Base-by-base conservation (phyloP, 352 stramenopile species). In the Pythium volutum region DNA sequence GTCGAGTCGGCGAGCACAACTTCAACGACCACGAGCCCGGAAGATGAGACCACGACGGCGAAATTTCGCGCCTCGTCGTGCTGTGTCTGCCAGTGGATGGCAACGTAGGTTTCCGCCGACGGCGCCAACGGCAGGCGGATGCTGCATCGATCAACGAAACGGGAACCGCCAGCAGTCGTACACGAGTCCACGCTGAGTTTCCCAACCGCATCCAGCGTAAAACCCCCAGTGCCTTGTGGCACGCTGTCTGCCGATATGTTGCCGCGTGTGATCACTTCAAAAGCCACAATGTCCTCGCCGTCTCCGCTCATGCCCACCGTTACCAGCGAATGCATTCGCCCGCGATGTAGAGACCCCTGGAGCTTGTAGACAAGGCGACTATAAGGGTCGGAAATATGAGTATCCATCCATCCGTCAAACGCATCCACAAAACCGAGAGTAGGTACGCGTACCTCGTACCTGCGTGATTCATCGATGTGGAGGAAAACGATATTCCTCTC, bases 1-100 rank as follows among this genome's bases (percentile, higher is more conserved):
- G 7, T 55, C n/a, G 49, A 31, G 2, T 38, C 39, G 4, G 62
- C 55, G 16, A 69, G 62, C 56, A 69, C 33, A 22, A 48, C 26
- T 23, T 69, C 62, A n/a, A 69, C 26, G 11, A 61, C 31, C 4
- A 48, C 33, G 18, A 69, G 31, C 8, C 62, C 62, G 2, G 54
- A 60, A 15, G 62, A 60, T 16, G 26, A 46, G 3, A 64, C 56
- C 23, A 61, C 43, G 14, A 65, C 15, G 20, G 55, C 49, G 22
- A 62, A 64, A 6, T 55, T 64, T 10, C 55, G 49, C 18, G 22
- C 20, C 11, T 29, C 42, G 11, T 51, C 12, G 1, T 26, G 15
- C 12, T 42, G 16, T 51, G 52, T 49, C 20, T 60, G 33, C 9
- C 31, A 12, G 45, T 69, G 50, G 3, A 69, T 22, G 16, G 33